Base-by-base conservation (phyloP, 106 monocot species). In the Posidonia australis region DNA sequence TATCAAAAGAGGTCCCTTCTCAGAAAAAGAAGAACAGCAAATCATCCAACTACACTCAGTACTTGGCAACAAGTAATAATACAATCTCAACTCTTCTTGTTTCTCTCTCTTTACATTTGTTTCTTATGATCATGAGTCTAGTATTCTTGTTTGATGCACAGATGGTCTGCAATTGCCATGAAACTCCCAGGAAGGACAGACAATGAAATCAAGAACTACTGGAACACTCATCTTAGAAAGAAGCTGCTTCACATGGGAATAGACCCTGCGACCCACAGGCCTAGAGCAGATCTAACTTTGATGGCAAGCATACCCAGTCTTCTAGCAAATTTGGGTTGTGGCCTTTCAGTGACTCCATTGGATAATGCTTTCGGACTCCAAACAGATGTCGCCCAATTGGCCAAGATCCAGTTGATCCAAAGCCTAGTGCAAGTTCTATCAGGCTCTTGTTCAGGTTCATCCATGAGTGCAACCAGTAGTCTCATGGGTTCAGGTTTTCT, bases 191-290 rank as follows among this genome's bases (percentile, higher is more conserved):
- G n/a, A n/a, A n/a, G n/a, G n/a, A n/a, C n/a, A n/a, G n/a, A n/a
- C n/a, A n/a, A n/a, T n/a, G n/a, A n/a, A n/a, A n/a, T n/a, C n/a
- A n/a, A n/a, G n/a, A n/a, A n/a, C n/a, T n/a, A n/a, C n/a, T n/a
- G n/a, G n/a, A n/a, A n/a, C n/a, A n/a, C n/a, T n/a, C n/a, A n/a
- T n/a, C n/a, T n/a, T n/a, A 72, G 58, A 22, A 86, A 82, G 73
- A 79, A 84, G 80, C 83, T 84, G 36, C 57, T 80, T 22, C 55
- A 63, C 16, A 79, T 77, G 79, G 83, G 83, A 13, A 77, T 84
- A 36, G 83, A 84, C 42, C 83, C 83, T 5, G 80, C 80, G 31
- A 84, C 83, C 25, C 83, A 84, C 55, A 64, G 66, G 5, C 77
- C 70, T 9, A 46, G 76, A 11, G 54, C 80, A 24, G 74, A 80